Evolutionary conservation across 768 basidiomycete species (phyloP).

Genomic region (Piloderma croceum): DNA sequence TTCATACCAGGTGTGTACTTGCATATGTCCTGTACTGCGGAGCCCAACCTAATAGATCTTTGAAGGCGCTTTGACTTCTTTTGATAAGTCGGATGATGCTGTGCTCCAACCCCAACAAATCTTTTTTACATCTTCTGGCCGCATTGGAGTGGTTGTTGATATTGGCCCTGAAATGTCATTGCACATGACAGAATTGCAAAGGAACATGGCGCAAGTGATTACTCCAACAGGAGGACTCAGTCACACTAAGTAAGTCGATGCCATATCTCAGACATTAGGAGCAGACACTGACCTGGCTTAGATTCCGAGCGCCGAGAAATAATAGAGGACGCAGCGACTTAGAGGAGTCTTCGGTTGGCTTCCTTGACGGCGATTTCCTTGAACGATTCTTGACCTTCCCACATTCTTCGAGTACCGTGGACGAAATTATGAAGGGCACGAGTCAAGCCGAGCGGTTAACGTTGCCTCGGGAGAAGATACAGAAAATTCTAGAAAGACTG

Average conservation of each 20-base stretch:
- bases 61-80: constrained; percentile 50
- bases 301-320: constrained; percentile 67
- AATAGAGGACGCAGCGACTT: constrained; percentile 52
- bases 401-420: constrained; percentile 35
- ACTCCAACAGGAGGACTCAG: constrained; percentile 48
- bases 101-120: constrained; percentile 53
- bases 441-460: constrained; percentile 55
- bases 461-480: constrained; percentile 31
- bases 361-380: constrained; percentile 86
- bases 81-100: constrained; percentile 36
- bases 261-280: not conserved
- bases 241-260: constrained; percentile 51
- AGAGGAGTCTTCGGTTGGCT: constrained; percentile 56
- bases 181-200: constrained; percentile 63
- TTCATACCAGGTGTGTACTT: constrained; percentile 54
- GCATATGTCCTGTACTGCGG: not conserved
- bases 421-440: constrained; percentile 50
- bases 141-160: constrained; percentile 68
- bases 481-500: constrained; percentile 41
- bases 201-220: constrained; percentile 61
- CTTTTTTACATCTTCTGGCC: constrained; percentile 74
- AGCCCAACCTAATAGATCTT: constrained; percentile 6
- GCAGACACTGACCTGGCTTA: constrained; percentile 21
- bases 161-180: constrained; percentile 49
- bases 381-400: constrained; percentile 53